phyloP scores from a whole-genome alignment of 2,329 filamentous ascomycete genomes.

The Fusarium papillatum region DNA sequence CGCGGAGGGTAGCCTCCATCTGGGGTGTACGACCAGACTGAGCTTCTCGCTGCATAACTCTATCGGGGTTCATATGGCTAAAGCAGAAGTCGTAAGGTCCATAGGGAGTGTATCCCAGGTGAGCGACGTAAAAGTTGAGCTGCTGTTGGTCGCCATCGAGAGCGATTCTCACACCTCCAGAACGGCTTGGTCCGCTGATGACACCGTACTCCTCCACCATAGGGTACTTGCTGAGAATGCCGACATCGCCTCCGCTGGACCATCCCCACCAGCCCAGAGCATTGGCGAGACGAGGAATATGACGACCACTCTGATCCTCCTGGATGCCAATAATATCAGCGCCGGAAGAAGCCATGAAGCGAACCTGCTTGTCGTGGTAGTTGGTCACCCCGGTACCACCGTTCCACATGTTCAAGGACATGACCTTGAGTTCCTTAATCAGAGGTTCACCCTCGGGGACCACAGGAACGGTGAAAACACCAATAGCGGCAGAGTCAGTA shows the following conservation, averaged over 20 bases:
- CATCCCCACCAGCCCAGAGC: slow-evolving; percentile 56
- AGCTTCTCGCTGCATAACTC: slow-evolving; percentile 51
- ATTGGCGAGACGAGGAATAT: slow-evolving; percentile 49
- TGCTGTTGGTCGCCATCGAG: slow-evolving; percentile 49
- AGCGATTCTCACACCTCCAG: slow-evolving; percentile 49
- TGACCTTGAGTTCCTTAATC: slow-evolving; percentile 50
- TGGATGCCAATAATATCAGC: slow-evolving; percentile 55
- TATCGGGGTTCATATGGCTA: slow-evolving; percentile 47
- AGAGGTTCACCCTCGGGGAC: slow-evolving; percentile 41
- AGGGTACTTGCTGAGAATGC: slow-evolving; percentile 55
- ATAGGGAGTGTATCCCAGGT: slow-evolving; percentile 55
- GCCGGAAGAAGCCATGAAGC: slow-evolving; percentile 48
- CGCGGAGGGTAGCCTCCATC: slow-evolving; percentile 50
- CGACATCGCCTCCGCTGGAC: slow-evolving; percentile 48
- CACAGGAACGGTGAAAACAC: slow-evolving; percentile 51
- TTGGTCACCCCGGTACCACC: slow-evolving; percentile 52
- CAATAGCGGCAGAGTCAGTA: slow-evolving; percentile 41
- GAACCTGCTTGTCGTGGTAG: slow-evolving; percentile 55
- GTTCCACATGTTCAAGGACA: slow-evolving; percentile 57
- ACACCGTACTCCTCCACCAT: slow-evolving; percentile 49
- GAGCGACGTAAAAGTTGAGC: slow-evolving; percentile 53
- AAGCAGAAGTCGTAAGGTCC: slow-evolving; percentile 60
- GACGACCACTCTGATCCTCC: slow-evolving; percentile 48
- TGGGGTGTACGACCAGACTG: slow-evolving; percentile 54
- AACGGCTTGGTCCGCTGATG: slow-evolving; percentile 33